Base-by-base conservation (phyloP, 352 stramenopile genomes). In the Phytophthora pluvialis region DNA sequence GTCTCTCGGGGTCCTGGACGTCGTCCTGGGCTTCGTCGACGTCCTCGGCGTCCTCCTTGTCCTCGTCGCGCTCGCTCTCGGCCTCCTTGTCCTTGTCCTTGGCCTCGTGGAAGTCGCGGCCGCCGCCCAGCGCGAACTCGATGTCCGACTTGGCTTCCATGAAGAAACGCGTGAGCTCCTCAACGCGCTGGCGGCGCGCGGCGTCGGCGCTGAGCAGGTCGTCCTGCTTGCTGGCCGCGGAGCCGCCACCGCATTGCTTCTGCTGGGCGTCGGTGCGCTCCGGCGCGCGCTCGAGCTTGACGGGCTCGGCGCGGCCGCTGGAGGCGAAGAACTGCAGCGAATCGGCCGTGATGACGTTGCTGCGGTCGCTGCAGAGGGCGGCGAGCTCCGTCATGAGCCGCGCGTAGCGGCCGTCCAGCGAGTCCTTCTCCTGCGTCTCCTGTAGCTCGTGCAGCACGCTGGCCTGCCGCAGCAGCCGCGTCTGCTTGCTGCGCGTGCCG, bases 101-200 rank as follows among this genome's bases (percentile, higher is more conserved):
- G 9, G 67, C 45, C 38, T 94, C 86, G 18, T 84, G 80, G 48
- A 88, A 88, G 28, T 92, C 84, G 6, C 83, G 74, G 2, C 77
- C 82, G 16, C 85, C 80, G 33, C 88, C 86, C 8, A 94, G 64
- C 10, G 86, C 86, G 73, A 96, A 96, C 57, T 96, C 88, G 55
- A 96, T 96, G 54, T 96, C 88, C 21, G 86, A 94, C 59, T 95
- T 96, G 54, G 86, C 85, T 57, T 96, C 88, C 86, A 96, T 94
- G 54, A 96, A 96, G 67, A 96, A 96, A 1, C 88, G 74, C 46
- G 88, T 95, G 32, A 96, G 74, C 55, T 96, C 88, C 66, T 96
- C 88, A 5, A 96, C 88, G 35, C 86, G 85, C 64, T 95, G 86
- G 15, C 86, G 72, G 4, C 88, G 77, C 32, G 85, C 86, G 3